phyloP scores from a whole-genome alignment of 179 eudicot species.

The Spinacia oleracea region DNA sequence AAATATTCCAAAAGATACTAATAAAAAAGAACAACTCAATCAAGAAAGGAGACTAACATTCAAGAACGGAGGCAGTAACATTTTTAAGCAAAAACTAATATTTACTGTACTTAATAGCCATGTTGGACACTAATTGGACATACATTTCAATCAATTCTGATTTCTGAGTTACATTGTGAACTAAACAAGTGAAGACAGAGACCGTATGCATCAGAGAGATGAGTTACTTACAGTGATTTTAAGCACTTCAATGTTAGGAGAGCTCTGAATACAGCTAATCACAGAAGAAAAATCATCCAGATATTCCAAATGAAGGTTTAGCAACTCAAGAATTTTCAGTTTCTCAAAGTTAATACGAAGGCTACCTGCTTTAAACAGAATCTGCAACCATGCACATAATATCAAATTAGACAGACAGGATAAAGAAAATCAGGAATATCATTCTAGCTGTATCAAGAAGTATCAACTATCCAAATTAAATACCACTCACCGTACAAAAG shows the following conservation, averaged over 20 bases:
- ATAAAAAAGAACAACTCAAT: too few species aligned
- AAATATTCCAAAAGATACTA: too few species aligned
- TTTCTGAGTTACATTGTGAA: background rate
- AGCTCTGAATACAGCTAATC: constrained; percentile 8
- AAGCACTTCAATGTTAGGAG: constrained; percentile 27
- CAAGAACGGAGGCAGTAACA: too few species aligned
- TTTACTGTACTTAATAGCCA: background rate
- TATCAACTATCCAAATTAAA: background rate
- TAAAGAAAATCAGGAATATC: background rate
- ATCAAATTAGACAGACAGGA: background rate
- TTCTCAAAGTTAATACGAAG: constrained; percentile 14
- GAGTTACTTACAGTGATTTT: constrained; percentile 31
- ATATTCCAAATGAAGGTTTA: constrained; percentile 7
- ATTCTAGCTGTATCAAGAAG: too few species aligned
- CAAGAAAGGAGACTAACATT: too few species aligned
- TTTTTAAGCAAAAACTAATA: too few species aligned
- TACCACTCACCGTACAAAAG: constrained; percentile 20
- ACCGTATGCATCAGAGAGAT: background rate
- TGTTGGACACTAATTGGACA: background rate
- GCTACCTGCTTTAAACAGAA: constrained; percentile 8
- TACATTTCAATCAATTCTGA: background rate
- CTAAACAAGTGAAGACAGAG: background rate
- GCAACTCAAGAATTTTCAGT: constrained; percentile 17
- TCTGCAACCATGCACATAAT: constrained; percentile 32
- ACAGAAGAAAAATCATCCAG: constrained; percentile 18